A percentile compares a stretch with the other conserved stretches of the same genome.
Evolutionary conservation across 345 rosid genomes (phyloP).

Genomic region (Arabidopsis thaliana): DNA sequence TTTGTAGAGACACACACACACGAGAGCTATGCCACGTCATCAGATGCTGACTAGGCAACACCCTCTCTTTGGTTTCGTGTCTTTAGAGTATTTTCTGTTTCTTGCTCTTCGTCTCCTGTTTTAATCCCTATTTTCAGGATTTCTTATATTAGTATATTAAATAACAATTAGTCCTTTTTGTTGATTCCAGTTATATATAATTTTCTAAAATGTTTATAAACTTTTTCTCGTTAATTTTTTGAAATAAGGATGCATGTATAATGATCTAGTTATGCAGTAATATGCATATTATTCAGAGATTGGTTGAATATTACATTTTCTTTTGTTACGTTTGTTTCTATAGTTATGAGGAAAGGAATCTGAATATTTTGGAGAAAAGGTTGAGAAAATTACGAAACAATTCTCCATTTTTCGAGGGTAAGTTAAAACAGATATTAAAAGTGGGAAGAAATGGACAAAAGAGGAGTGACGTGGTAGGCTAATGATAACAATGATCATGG

Average conservation of each 20-base stretch:
- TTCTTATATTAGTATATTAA: not conserved
- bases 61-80: slow-evolving; percentile 35
- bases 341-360: slow-evolving; percentile 32
- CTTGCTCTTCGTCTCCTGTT: slow-evolving; percentile 19
- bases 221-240: not conserved
- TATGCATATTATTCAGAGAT: slow-evolving; percentile 13
- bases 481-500: slow-evolving; percentile 45
- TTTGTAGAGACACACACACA: slow-evolving; percentile 33
- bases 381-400: slow-evolving; percentile 27
- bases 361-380: not conserved
- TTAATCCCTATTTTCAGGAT: slow-evolving; percentile 33
- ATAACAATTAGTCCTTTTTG: not conserved
- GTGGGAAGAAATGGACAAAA: slow-evolving; percentile 40
- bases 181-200: not conserved
- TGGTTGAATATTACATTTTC: slow-evolving; percentile 2
- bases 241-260: slow-evolving; percentile 10
- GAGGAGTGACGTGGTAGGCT: slow-evolving; percentile 40
- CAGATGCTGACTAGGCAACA: slow-evolving; percentile 34
- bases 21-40: slow-evolving; percentile 36
- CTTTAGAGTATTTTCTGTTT: slow-evolving; percentile 9
- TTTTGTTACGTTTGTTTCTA: slow-evolving; percentile 1
- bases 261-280: slow-evolving; percentile 11
- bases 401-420: slow-evolving; percentile 37
- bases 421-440: slow-evolving; percentile 40
- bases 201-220: not conserved